Evolutionary conservation across 2,329 filamentous ascomycete species (phyloP), one percentile per base, ranked within the genome.

Genomic region (Dactylellina leptospora): DNA sequence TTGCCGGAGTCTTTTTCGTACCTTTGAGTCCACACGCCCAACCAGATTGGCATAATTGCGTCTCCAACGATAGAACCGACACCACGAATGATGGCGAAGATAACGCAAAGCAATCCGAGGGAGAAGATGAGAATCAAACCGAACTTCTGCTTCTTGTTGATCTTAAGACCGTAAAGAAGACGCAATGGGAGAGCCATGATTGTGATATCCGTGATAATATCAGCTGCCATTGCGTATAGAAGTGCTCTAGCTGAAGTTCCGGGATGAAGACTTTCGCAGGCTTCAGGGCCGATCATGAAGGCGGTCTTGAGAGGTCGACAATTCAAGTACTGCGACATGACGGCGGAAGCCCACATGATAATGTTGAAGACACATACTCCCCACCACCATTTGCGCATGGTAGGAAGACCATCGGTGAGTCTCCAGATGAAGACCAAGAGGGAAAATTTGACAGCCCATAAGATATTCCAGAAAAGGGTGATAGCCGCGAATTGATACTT

Each of bases 171-270:
- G 70, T 76, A 78, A 48, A 78, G 76, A 33, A 78, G 74, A 20
- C 76, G 63, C 47, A 78, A 62, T 4, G 77, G 77, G 72, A 78
- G 77, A 23, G 77, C 77, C 75, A 77, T 77, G 66, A 77, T 77
- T 63, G 76, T 77, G 2, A 78, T 48, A 40, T 78, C 77, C 42
- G 77, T 78, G 16, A 77, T 75, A 48, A 78, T 76, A 47, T 78
- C 77, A 30, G 76, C 73, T 40, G 58, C 70, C 50, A 77, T 78
- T 70, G 77, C 77, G 60, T 75, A 78, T 33, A 76, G 77, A 13
- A 72, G 59, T 2, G 68, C 68, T 50, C 68, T 47, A 4, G 59
- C 59, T 3, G 68, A 72, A 20, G 68, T 72, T 48, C 68, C 68
- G 4, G 68, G 68, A 25, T 72, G 68, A 4, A 72, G 40, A 42